Evolutionary conservation across 805 yeast species (phyloP).

Genomic region (Lachancea sp.): DNA sequence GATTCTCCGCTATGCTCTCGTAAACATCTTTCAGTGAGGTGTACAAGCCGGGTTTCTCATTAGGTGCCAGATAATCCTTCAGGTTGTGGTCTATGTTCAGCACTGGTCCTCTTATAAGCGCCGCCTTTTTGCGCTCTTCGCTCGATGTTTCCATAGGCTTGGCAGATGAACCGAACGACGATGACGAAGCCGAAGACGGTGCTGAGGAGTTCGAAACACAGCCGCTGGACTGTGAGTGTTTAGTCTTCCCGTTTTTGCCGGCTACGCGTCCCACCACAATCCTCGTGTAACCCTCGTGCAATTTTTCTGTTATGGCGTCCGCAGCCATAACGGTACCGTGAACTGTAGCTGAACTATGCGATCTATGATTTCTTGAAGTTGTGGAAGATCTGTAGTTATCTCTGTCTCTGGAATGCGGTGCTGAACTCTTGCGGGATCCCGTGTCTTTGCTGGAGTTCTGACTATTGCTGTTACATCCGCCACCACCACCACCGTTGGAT

Average conservation of each 20-base stretch:
- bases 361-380: slow-evolving; percentile 2
- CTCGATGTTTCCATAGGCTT: slow-evolving; percentile 35
- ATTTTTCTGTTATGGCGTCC: slow-evolving; percentile 23
- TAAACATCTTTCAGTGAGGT: slow-evolving; percentile 77
- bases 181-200: slow-evolving; percentile 1
- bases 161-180: slow-evolving; percentile 22
- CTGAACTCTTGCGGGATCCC: background rate
- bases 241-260: background rate
- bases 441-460: background rate
- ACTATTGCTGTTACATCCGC: background rate
- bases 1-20: slow-evolving; percentile 72
- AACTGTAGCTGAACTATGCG: slow-evolving; percentile 12
- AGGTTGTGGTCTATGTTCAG: slow-evolving; percentile 65
- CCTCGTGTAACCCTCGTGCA: slow-evolving; percentile 25
- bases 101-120: slow-evolving; percentile 75
- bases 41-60: slow-evolving; percentile 43
- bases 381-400: slow-evolving; percentile 1
- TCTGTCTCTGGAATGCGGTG: slow-evolving; percentile 1
- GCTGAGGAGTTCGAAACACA: background rate
- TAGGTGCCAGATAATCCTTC: slow-evolving; percentile 31
- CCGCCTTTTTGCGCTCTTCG: slow-evolving; percentile 73
- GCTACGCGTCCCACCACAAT: slow-evolving; percentile 28
- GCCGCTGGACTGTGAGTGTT: background rate
- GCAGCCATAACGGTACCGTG: slow-evolving; percentile 25
- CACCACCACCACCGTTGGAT: background rate